Evolutionary conservation across 1,284 basidiomycete species (phyloP).

Genomic region (Mycena citricolor): DNA sequence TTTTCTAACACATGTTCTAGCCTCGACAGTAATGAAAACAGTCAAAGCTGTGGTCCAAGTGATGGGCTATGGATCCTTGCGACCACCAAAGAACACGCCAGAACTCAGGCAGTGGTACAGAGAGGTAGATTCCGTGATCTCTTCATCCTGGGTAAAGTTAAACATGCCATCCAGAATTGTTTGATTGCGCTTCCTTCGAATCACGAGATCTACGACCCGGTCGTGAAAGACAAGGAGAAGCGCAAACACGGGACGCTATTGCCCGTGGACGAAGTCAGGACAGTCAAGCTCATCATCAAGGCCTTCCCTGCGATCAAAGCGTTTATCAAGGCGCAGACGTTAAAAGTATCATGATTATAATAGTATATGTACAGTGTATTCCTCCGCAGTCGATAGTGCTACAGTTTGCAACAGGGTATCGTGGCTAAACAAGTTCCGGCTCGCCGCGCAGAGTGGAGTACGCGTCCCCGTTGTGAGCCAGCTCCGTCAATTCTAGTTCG

Average conservation of each 20-base stretch:
- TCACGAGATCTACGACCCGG: slow-evolving; percentile 51
- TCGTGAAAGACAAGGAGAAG: slow-evolving; percentile 47
- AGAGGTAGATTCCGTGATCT: slow-evolving; percentile 40
- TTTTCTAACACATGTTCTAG: no score
- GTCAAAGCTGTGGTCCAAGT: slow-evolving; percentile 78
- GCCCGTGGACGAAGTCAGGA: slow-evolving; percentile 57
- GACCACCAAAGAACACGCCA: slow-evolving; percentile 50
- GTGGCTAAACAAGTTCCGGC: not conserved
- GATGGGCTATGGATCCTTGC: slow-evolving; percentile 63
- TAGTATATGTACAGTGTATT: not conserved
- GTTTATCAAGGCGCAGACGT: slow-evolving; percentile 42
- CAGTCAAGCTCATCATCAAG: slow-evolving; percentile 59
- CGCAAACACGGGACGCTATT: slow-evolving; percentile 63
- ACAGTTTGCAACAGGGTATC: slow-evolving; percentile 4
- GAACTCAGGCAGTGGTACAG: slow-evolving; percentile 65
- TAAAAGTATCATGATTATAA: not conserved
- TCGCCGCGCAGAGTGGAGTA: not conserved
- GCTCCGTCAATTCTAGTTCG: slow-evolving; percentile 8
- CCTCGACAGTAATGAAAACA: slow-evolving; percentile 52
- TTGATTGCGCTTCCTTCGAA: slow-evolving; percentile 60
- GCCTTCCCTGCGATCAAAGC: slow-evolving; percentile 61
- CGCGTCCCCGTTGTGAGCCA: slow-evolving; percentile 2
- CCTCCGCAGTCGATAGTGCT: not conserved
- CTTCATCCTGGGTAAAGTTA: slow-evolving; percentile 12
- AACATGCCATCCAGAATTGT: slow-evolving; percentile 49